Percentiles rank a stretch among this genome's conserved stretches.
Conservation (phyloP, 805 yeast species). For the Danielia oregonensis region DNA sequence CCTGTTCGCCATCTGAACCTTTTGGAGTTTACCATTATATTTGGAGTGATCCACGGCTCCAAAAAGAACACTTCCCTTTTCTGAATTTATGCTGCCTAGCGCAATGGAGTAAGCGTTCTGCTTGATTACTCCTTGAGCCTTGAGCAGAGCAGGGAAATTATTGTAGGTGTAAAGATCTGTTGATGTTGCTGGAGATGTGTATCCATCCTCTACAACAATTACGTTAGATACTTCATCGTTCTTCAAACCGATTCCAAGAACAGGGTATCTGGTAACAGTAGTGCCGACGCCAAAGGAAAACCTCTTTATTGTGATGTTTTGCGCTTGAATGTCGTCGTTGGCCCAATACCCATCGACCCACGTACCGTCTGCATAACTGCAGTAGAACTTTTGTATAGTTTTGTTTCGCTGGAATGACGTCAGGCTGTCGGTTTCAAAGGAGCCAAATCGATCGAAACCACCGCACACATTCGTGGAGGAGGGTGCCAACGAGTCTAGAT, state of each 20-base stretch:
- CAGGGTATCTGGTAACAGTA: no score
- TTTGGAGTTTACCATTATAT: conserved; percentile 23
- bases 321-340: conserved; percentile 49
- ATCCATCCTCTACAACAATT: conserved; percentile 5
- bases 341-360: conserved; percentile 56
- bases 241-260: conserved; percentile 67
- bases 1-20: conserved; percentile 43
- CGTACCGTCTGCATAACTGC: conserved; percentile 47
- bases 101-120: conserved; percentile 60
- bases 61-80: conserved; percentile 34
- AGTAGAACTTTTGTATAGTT: conserved; percentile 39
- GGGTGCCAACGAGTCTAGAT: no score
- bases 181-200: conserved; percentile 1
- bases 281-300: conserved; percentile 46
- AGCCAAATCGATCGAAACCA: no score
- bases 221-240: conserved; percentile 61
- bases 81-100: conserved; percentile 38
- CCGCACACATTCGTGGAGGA: no score
- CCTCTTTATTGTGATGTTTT: conserved; percentile 11
- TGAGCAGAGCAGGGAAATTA: conserved; percentile 65
- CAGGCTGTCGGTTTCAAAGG: conserved; percentile 42
- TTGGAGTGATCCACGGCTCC: conserved; percentile 44
- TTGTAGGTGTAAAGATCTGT: conserved; percentile 49
- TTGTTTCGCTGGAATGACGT: conserved; percentile 35
- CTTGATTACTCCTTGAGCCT: conserved; percentile 51